Conservation (phyloP, 2,329 filamentous ascomycete genomes). For the Knufia fluminis region DNA sequence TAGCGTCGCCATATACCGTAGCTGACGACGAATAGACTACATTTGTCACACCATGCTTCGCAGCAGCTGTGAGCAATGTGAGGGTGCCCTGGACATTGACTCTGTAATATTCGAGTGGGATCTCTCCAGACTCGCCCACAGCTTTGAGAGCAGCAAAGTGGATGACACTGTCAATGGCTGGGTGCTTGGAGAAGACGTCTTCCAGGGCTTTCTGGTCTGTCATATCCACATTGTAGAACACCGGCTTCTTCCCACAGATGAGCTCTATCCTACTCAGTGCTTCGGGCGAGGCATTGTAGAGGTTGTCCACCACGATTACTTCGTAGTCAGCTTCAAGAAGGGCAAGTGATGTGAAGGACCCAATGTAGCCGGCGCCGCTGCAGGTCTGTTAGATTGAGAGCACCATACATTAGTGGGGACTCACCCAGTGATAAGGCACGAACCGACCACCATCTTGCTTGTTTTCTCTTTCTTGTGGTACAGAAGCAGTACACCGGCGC, state of each 20-base stretch:
- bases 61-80: constrained; percentile 76
- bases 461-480: too few species aligned
- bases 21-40: constrained; percentile 98
- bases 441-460: constrained; percentile 63
- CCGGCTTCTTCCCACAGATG: constrained; percentile 76
- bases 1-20: constrained; percentile 96
- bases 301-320: constrained; percentile 89
- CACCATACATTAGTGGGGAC: constrained; percentile 25
- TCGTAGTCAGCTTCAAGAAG: constrained; percentile 92
- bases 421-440: constrained; percentile 88
- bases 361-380: constrained; percentile 98
- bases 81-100: constrained; percentile 94
- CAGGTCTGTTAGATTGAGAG: constrained; percentile 14
- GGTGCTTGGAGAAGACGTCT: constrained; percentile 77
- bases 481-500: too few species aligned
- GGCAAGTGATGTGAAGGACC: constrained; percentile 87
- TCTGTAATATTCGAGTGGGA: constrained; percentile 93
- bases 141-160: constrained; percentile 98
- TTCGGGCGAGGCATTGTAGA: constrained; percentile 93
- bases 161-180: constrained; percentile 94
- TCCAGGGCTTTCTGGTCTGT: constrained; percentile 77
- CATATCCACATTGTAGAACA: constrained; percentile 78
- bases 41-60: constrained; percentile 81
- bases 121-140: constrained; percentile 88
- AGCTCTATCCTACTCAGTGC: constrained; percentile 91